A percentile compares a stretch with the other conserved stretches of the same genome.
Evolutionary conservation across 345 rosid species (phyloP).

Genomic region (Salix caprea): DNA sequence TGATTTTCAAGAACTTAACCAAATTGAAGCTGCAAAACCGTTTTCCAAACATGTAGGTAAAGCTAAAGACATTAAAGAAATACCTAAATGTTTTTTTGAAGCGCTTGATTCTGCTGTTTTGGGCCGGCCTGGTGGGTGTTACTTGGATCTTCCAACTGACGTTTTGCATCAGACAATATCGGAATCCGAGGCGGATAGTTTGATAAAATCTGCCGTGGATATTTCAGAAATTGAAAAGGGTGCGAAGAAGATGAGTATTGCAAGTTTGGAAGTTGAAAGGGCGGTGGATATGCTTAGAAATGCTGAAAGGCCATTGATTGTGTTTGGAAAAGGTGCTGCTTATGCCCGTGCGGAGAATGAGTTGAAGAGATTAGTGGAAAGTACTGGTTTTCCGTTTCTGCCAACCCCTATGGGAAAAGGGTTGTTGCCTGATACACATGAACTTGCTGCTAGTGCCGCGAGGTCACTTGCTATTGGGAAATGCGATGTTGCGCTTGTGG

Average conservation of each 20-base stretch:
- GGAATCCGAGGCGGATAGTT: conserved; percentile 58
- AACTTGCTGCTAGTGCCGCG: conserved; percentile 82
- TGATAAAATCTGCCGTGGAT: conserved; percentile 36
- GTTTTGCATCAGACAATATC: conserved; percentile 72
- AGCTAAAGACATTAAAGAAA: conserved; percentile 56
- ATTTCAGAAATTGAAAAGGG: conserved; percentile 14
- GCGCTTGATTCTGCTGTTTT: conserved; percentile 59
- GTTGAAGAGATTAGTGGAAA: conserved; percentile 63
- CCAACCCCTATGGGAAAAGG: conserved; percentile 99
- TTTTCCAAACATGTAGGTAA: conserved; percentile 68
- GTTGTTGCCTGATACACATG: conserved; percentile 81
- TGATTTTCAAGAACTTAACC: conserved; percentile 95
- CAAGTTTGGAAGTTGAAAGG: conserved; percentile 49
- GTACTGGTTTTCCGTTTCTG: conserved; percentile 78
- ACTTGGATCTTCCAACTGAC: conserved; percentile 81
- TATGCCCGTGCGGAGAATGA: conserved; percentile 73
- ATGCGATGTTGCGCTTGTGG: conserved; percentile 85
- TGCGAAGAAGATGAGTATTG: conserved; percentile 1
- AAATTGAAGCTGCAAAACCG: conserved; percentile 73
- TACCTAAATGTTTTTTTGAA: conserved; percentile 68
- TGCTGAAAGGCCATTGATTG: conserved; percentile 87
- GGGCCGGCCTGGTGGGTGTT: conserved; percentile 92
- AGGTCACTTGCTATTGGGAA: conserved; percentile 93
- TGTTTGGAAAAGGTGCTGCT: conserved; percentile 94
- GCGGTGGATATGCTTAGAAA: conserved; percentile 57